Percentiles rank a stretch among this genome's conserved stretches.
phyloP scores from a whole-genome alignment of 164 flowering plant genomes.

The grape (Vitis vinifera) region ASM3070453v1 NC_081813.1:23192501-23193000 shows the following conservation, averaged over 20 bases:
- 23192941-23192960: not conserved
- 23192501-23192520: constrained; percentile 35
- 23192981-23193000: not conserved
- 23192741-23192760: constrained; percentile 17
- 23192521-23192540: constrained; percentile 41
- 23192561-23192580: constrained; percentile 33
- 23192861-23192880: not conserved
- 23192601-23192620: not conserved
- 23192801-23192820: constrained; percentile 15
- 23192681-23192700: constrained; percentile 17
- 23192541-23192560: constrained; percentile 50
- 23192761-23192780: constrained; percentile 16
- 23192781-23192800: constrained; percentile 1
- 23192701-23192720: constrained; percentile 41
- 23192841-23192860: constrained; percentile 15
- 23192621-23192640: constrained; percentile 33
- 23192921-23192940: constrained; percentile 7
- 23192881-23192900: constrained; percentile 14
- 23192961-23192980: constrained; percentile 18
- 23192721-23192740: constrained; percentile 34
- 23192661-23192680: constrained; percentile 39
- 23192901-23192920: constrained; percentile 13
- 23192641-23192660: constrained; percentile 34
- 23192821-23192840: constrained; percentile 11
- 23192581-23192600: constrained; percentile 7